Evolutionary conservation across 2,329 filamentous ascomycete species (phyloP).

Genomic region (Colletotrichum noveboracense): DNA sequence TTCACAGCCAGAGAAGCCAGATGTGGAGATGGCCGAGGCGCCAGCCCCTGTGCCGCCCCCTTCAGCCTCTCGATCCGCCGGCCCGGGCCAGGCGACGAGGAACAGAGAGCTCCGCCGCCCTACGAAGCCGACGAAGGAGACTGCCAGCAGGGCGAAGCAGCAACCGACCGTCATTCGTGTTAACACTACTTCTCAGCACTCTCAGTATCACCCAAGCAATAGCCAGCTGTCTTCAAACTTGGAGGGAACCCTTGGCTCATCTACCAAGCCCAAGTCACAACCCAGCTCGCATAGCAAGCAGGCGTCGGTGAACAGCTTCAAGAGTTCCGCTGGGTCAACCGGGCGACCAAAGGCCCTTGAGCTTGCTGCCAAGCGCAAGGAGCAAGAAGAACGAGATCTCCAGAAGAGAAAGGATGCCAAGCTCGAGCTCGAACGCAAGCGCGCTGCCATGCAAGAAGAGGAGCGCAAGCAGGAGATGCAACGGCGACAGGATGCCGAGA

Average conservation of each 20-base stretch:
- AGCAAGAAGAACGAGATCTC: constrained; percentile 81
- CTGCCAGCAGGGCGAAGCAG: constrained; percentile 63
- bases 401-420: constrained; percentile 84
- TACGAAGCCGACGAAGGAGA: constrained; percentile 66
- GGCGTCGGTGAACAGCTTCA: constrained; percentile 62
- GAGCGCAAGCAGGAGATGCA: constrained; percentile 65
- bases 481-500: constrained; percentile 65
- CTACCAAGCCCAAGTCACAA: constrained; percentile 66
- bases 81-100: constrained; percentile 52
- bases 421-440: constrained; percentile 79
- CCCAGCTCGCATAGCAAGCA: constrained; percentile 65
- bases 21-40: constrained; percentile 63
- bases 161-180: constrained; percentile 76
- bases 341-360: constrained; percentile 74
- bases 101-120: constrained; percentile 63
- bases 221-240: constrained; percentile 61
- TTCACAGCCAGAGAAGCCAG: constrained; percentile 40
- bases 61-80: constrained; percentile 58
- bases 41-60: constrained; percentile 64
- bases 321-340: constrained; percentile 67
- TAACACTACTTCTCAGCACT: constrained; percentile 68
- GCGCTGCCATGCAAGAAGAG: constrained; percentile 69
- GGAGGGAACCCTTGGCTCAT: constrained; percentile 57
- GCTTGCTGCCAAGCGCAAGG: constrained; percentile 80
- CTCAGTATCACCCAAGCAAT: constrained; percentile 64